Conservation (phyloP, 768 basidiomycete species). For the Lactarius sp. region DNA sequence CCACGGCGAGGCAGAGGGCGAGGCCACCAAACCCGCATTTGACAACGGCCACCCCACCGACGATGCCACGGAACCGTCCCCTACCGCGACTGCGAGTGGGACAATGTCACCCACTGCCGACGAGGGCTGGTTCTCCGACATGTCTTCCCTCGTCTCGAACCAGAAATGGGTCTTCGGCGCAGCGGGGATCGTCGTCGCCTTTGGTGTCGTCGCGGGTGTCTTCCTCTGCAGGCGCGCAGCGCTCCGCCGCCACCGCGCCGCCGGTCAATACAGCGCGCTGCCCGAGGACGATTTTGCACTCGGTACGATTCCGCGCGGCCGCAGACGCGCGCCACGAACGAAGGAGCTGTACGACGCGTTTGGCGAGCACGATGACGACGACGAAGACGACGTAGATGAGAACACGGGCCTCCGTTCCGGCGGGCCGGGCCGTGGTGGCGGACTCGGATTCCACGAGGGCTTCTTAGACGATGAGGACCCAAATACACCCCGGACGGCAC, state of each 20-base stretch:
- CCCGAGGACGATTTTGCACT: constrained; percentile 73
- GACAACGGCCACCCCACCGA: constrained; percentile 31
- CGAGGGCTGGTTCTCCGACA: constrained; percentile 79
- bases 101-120: constrained; percentile 59
- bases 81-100: constrained; percentile 22
- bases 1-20: constrained; percentile 74
- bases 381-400: constrained; percentile 74
- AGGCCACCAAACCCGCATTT: constrained; percentile 74
- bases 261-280: constrained; percentile 53
- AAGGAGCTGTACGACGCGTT: constrained; percentile 97
- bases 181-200: constrained; percentile 69
- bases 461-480: constrained; percentile 78
- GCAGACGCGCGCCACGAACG: constrained; percentile 38
- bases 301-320: constrained; percentile 52
- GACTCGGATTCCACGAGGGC: constrained; percentile 64
- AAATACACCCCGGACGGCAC: constrained; percentile 28
- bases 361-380: constrained; percentile 74
- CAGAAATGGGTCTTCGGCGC: constrained; percentile 91
- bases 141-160: constrained; percentile 64
- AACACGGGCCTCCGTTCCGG: constrained; percentile 51
- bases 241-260: constrained; percentile 32
- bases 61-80: constrained; percentile 25
- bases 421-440: constrained; percentile 31
- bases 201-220: constrained; percentile 59
- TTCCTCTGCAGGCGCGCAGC: constrained; percentile 78